phyloP scores from a whole-genome alignment of 2,329 filamentous ascomycete genomes.

The Apiospora arundinis region DNA sequence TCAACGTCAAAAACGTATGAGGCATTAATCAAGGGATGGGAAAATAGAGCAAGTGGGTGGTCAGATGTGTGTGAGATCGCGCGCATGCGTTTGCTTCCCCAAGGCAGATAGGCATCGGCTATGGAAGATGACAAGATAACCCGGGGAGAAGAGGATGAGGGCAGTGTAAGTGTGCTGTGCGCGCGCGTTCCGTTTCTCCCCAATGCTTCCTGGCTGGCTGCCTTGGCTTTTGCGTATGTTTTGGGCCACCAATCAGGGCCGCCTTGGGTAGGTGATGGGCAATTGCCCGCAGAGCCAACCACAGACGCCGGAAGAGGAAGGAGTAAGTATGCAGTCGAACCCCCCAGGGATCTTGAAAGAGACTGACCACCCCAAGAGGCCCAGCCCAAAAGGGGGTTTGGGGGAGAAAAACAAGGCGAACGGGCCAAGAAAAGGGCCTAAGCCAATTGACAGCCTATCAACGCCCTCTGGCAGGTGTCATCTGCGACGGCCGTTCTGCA shows the following conservation, averaged over 20 bases:
- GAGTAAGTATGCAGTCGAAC: background rate
- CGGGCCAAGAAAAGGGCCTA: constrained; percentile 27
- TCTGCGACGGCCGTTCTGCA: constrained; percentile 38
- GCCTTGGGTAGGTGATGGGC: background rate
- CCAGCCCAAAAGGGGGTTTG: background rate
- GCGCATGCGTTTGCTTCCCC: constrained; percentile 3
- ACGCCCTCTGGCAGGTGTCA: constrained; percentile 34
- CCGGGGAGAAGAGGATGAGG: background rate
- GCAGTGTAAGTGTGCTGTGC: background rate
- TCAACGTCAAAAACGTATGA: constrained; percentile 8
- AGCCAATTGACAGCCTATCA: constrained; percentile 43
- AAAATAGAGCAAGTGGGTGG: background rate
- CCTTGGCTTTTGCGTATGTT: background rate
- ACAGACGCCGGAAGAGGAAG: background rate
- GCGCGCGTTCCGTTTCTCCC: background rate
- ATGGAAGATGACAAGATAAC: constrained; percentile 4
- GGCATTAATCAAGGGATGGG: constrained; percentile 16
- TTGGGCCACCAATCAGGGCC: constrained; percentile 15
- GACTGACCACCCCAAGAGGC: background rate
- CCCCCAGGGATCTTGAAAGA: background rate
- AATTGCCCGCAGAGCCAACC: constrained; percentile 4
- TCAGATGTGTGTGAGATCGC: background rate
- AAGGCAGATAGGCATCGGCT: constrained; percentile 1
- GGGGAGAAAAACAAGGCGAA: constrained; percentile 35
- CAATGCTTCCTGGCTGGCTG: background rate